Base-by-base conservation (phyloP, 2,329 filamentous ascomycete species). In the Bipolaris cookei region DNA sequence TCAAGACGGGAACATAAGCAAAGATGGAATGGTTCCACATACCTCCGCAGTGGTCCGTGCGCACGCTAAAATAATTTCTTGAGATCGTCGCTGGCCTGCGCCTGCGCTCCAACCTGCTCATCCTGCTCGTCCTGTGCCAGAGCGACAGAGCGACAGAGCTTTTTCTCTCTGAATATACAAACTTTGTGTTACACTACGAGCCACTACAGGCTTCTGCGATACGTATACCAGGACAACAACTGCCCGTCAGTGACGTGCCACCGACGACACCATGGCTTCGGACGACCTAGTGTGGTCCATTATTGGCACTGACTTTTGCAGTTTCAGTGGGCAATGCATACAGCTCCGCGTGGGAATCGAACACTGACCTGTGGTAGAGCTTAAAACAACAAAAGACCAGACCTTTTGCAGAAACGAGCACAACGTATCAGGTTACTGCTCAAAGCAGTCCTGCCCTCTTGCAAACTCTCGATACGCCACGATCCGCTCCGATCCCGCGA, bases 401-500 rank as follows among this genome's bases (percentile, higher is more conserved):
- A 97, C 88, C 70, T 99, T 98, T 79, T 99, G 95, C 79, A 89
- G 94, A 76, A 97, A 97, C 79, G 93, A 82, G 66, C 76, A 81
- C 84, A 96, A 96, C 76, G 67, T 70, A 46, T 67, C 64, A 16
- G 67, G 67, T 20, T 70, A 68, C 51, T 70, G 67, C 62, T 66
- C 62, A 57, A 68, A 66, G 51, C 67, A 97, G 77, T 91, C 90
- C 51, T 97, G 93, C 75, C 92, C 93, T 2, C 86, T 97, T 55
- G 92, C 93, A 66, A 97, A 97, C 81, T 91, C 88, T 37, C 87
- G 92, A 59, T 97, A 98, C 83, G 94, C 94, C 59, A 98, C 94
- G 7, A 88, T 98, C 59, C 90, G 94, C 64, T 86, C 90, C 51
- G 88, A 96, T 71, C 89, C 92, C 6, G 81, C 88, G 59, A 93